Percentiles rank a stretch among this genome's conserved stretches.
Evolutionary conservation across 139 green algal genomes (phyloP).

Genomic region (Tetradesmus obliquus): DNA sequence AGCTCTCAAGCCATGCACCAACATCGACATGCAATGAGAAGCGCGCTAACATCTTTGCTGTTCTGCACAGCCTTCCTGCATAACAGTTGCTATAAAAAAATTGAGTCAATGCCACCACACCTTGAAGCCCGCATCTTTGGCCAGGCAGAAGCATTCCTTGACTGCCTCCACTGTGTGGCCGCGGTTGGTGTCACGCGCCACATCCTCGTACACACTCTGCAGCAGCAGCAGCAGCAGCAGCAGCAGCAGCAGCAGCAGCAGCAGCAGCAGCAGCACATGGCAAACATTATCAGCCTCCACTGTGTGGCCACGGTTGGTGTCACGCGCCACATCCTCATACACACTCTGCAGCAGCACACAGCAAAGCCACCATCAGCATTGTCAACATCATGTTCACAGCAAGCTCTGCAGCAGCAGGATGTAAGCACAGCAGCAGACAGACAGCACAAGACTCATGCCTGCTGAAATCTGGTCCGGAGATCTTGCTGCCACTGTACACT

Average conservation of each 20-base stretch:
- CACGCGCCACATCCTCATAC: background rate
- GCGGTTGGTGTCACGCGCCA: constrained; percentile 97
- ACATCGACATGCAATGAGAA: too few relatives aligned
- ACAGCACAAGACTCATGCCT: too few relatives aligned
- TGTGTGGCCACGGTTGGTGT: background rate
- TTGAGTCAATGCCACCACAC: constrained; percentile 52
- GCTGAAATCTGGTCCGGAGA: too few relatives aligned
- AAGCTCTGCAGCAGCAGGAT: too few relatives aligned
- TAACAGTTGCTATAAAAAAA: too few relatives aligned
- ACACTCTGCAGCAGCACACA: background rate
- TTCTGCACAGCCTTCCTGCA: too few relatives aligned
- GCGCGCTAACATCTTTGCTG: too few relatives aligned
- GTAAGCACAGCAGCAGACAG: too few relatives aligned
- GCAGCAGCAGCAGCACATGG: too few relatives aligned
- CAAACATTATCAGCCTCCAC: background rate
- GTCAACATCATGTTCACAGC: background rate
- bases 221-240: background rate
- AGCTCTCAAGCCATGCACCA: too few relatives aligned
- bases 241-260: background rate
- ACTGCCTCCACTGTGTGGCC: constrained; percentile 82
- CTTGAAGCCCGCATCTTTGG: constrained; percentile 97
- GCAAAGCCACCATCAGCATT: background rate
- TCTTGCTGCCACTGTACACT: too few relatives aligned
- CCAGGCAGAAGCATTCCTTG: constrained; percentile 92
- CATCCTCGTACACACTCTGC: constrained; percentile 88